Evolutionary conservation across 2,329 filamentous ascomycete species (phyloP), one percentile per base, ranked within the genome.

Genomic region (Akanthomyces lecanii): DNA sequence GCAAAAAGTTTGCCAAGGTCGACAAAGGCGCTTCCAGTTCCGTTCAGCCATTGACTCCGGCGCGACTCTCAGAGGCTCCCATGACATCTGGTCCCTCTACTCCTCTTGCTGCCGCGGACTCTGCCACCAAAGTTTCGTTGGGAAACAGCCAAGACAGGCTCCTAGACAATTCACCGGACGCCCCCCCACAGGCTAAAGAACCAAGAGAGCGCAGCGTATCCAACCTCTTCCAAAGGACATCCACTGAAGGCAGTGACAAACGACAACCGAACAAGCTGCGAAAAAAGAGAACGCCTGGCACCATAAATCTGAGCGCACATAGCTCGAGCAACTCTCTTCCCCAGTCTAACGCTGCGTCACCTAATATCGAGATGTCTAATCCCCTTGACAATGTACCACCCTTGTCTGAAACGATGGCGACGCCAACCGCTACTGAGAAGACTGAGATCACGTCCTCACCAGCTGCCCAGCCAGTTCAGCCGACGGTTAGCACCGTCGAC

Each of bases 181-280:
- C 68, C 12, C 73, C 77, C n/a, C 87, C 86, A 0, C 51, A n/a
- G 10, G 28, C 18, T 7, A 62, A 48, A 36, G 85, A 88, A 7
- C 79, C 79, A 5, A 87, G 83, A 65, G 89, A 92, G 63, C 84
- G 87, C 36, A 88, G 85, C 64, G 74, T 96, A 62, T 82, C 89
- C 58, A 85, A 79, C 69, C 78, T 96, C 44, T 89, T 96, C 70
- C 84, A 89, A 69, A 84, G 88, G 66, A 88, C 89, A 2, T 86
- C 89, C 1, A 82, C 82, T 0, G 75, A 77, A 25, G 82, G 79
- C 21, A 82, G 78, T 44, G 88, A 88, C 66, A 87, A 84, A 69
- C 85, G 90, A 52, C 89, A 89, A 72, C 91, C 92, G 0, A 97
- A 97, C 71, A 97, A 97, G 75, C 79, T 99, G 58, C 90, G 89